Conservation (phyloP, 148 eudicot genomes). For the Selenicereus undatus region DNA sequence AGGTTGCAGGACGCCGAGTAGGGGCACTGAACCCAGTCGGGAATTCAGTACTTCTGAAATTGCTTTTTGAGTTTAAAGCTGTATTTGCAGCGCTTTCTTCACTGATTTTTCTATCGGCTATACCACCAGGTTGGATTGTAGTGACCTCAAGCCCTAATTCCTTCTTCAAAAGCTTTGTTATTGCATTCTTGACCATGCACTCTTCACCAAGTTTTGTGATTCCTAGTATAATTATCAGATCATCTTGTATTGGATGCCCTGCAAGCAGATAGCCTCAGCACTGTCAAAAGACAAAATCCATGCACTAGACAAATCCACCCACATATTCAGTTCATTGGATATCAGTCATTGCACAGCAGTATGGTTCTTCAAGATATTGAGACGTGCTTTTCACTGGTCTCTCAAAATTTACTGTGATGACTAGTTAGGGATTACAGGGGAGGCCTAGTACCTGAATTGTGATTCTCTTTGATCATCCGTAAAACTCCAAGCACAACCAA, state of each 20-base stretch:
- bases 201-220: constrained; percentile 27
- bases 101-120: constrained; percentile 10
- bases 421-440: background rate
- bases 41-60: constrained; percentile 4
- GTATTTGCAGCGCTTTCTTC: constrained; percentile 12
- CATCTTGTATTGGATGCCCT: constrained; percentile 66
- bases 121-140: constrained; percentile 29
- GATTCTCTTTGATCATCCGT: constrained; percentile 78
- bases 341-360: too few species aligned
- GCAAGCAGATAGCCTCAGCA: constrained; percentile 27
- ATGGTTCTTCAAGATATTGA: too few species aligned
- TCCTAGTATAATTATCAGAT: constrained; percentile 61
- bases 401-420: background rate
- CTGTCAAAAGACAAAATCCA: background rate
- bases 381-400: background rate
- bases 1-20: constrained; percentile 62
- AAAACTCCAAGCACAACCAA: constrained; percentile 85
- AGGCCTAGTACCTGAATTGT: constrained; percentile 48
- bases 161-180: constrained; percentile 50
- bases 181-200: constrained; percentile 45
- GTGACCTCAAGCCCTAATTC: constrained; percentile 76
- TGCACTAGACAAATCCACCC: background rate
- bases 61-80: constrained; percentile 17
- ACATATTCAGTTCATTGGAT: too few species aligned
- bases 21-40: constrained; percentile 28